A percentile compares a stretch with the other conserved stretches of the same genome.
Conservation (phyloP, 371 early-diverging fungal genomes). For the Mortierella sp. region DNA sequence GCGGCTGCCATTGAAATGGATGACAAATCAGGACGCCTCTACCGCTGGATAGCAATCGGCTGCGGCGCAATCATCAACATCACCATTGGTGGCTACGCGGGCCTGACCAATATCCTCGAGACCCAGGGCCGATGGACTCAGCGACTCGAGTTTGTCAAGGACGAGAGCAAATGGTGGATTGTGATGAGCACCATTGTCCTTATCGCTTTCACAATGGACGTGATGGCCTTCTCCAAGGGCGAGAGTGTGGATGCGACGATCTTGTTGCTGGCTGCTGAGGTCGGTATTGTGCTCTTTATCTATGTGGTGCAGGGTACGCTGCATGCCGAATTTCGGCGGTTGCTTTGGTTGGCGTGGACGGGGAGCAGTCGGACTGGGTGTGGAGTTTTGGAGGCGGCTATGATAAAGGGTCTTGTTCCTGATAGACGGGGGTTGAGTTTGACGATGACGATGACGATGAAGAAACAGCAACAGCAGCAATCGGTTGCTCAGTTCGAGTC, state of each 20-base stretch:
- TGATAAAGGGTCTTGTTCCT: background rate
- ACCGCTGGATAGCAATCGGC: conserved; percentile 7
- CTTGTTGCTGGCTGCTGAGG: conserved; percentile 11
- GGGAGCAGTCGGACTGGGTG: conserved; percentile 13
- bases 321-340: conserved; percentile 1
- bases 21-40: conserved; percentile 2
- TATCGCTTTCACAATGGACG: conserved; percentile 11
- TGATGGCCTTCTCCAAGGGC: conserved; percentile 8
- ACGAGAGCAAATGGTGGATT: conserved; percentile 14
- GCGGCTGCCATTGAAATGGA: background rate
- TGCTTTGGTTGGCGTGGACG: conserved; percentile 14
- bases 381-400: conserved; percentile 1
- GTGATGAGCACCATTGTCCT: conserved; percentile 7
- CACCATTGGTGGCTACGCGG: conserved; percentile 12
- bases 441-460: too few relatives aligned
- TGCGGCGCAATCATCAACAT: conserved; percentile 12
- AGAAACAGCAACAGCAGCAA: too few relatives aligned
- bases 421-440: conserved; percentile 1
- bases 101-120: conserved; percentile 9
- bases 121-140: conserved; percentile 14
- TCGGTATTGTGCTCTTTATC: conserved; percentile 11
- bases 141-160: conserved; percentile 15
- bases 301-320: conserved; percentile 17
- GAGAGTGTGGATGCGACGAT: conserved; percentile 15
- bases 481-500: conserved; percentile 10